Conservation (phyloP, 495 filamentous ascomycete genomes). For the Rhypophila decipiens region DNA sequence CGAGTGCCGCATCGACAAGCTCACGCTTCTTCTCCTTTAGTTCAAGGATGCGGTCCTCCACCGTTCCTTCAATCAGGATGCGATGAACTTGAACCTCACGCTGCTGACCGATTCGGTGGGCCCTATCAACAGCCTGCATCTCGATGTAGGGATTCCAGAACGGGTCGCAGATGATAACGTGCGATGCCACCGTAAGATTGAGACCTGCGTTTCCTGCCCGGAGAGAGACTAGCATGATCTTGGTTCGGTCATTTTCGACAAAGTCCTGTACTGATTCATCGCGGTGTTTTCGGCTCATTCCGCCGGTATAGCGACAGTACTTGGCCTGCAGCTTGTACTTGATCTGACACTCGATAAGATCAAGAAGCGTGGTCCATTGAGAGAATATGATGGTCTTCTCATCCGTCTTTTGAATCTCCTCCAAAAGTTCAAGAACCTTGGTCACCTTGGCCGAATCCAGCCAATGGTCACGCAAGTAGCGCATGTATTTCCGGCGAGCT, state of each 20-base stretch:
- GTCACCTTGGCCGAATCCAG: slow-evolving; percentile 72
- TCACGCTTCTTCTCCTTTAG: slow-evolving; percentile 81
- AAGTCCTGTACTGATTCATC: slow-evolving; percentile 70
- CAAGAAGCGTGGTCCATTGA: slow-evolving; percentile 85
- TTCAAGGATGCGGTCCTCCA: slow-evolving; percentile 82
- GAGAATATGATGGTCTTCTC: slow-evolving; percentile 92
- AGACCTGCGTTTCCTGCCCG: slow-evolving; percentile 89
- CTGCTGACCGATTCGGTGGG: slow-evolving; percentile 83
- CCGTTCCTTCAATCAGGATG: slow-evolving; percentile 67
- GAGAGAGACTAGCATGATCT: slow-evolving; percentile 81
- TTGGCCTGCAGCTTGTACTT: slow-evolving; percentile 46
- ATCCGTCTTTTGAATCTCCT: slow-evolving; percentile 27
- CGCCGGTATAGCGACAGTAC: slow-evolving; percentile 80
- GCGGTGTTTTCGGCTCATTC: slow-evolving; percentile 64
- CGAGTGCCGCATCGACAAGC: slow-evolving; percentile 73
- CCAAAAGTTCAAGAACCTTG: slow-evolving; percentile 64
- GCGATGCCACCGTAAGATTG: slow-evolving; percentile 79
- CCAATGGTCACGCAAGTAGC: slow-evolving; percentile 67
- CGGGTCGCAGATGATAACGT: slow-evolving; percentile 88
- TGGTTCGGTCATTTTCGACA: slow-evolving; percentile 54
- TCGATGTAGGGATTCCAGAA: slow-evolving; percentile 98
- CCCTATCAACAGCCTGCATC: slow-evolving; percentile 89
- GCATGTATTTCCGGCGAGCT: slow-evolving; percentile 53
- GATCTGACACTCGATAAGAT: slow-evolving; percentile 88
- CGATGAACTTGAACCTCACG: slow-evolving; percentile 72